These are phyloP conservation scores for Sporothrix dimorphospora DNA, from an alignment of 2,329 filamentous ascomycete species.

Conservation along the genomic window DNA sequence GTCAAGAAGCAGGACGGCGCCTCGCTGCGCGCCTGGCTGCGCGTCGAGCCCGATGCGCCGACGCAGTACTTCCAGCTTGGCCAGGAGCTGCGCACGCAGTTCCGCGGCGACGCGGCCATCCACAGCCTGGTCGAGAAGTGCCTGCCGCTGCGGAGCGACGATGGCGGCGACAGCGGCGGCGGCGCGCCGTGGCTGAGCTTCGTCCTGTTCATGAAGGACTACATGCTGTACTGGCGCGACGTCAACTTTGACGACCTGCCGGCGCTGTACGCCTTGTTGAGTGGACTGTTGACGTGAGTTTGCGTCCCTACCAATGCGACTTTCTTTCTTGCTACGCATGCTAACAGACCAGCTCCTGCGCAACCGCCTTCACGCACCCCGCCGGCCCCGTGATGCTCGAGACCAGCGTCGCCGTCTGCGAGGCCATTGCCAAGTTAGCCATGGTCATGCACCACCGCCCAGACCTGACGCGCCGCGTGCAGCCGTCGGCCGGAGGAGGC, in stretches of 20 bases:
- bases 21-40: conserved; percentile 69
- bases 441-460: conserved; percentile 82
- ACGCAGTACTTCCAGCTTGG: conserved; percentile 70
- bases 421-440: conserved; percentile 78
- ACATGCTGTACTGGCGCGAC: conserved; percentile 79
- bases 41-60: conserved; percentile 72
- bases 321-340: background rate
- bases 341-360: conserved; percentile 65
- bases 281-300: conserved; percentile 52
- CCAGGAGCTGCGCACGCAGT: conserved; percentile 65
- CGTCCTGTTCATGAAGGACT: conserved; percentile 77
- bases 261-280: conserved; percentile 74
- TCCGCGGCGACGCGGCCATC: conserved; percentile 56
- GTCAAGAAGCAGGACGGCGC: conserved; percentile 54
- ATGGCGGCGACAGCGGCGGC: conserved; percentile 65
- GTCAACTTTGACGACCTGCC: conserved; percentile 76
- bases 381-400: conserved; percentile 80
- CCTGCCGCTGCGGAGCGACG: conserved; percentile 56
- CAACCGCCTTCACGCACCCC: conserved; percentile 78
- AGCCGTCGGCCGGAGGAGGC: conserved; percentile 37
- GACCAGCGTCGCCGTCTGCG: conserved; percentile 79
- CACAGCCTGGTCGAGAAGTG: conserved; percentile 65
- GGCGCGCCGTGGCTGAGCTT: conserved; percentile 76
- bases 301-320: background rate
- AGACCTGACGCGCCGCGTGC: conserved; percentile 69